phyloP scores from a whole-genome alignment of 441 rosid species.

The Erodium moschatum region DNA sequence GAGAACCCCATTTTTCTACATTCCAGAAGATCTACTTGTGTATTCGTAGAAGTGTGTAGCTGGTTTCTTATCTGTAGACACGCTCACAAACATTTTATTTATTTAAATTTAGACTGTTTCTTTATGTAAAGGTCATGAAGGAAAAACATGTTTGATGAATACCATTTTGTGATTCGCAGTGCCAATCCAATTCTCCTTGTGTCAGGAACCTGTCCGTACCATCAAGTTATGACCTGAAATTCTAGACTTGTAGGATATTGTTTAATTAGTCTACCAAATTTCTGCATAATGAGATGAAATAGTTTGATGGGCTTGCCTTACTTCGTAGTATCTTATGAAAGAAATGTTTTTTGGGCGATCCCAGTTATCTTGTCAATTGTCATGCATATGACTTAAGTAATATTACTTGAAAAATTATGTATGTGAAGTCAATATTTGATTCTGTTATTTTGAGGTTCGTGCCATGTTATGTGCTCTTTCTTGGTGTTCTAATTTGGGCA shows the following conservation, averaged over 20 bases:
- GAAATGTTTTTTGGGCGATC: background rate
- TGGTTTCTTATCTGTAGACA: background rate
- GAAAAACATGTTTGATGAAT: background rate
- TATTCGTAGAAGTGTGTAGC: background rate
- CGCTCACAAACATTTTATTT: background rate
- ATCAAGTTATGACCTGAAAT: background rate
- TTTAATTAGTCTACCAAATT: background rate
- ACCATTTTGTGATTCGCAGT: background rate
- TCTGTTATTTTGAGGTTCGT: background rate
- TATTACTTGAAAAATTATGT: background rate
- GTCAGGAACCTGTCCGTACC: background rate
- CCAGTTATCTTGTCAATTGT: background rate
- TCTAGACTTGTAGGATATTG: background rate
- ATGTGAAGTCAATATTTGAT: background rate
- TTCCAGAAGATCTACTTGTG: background rate
- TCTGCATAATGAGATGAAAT: constrained; percentile 2
- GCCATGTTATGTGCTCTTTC: constrained; percentile 5
- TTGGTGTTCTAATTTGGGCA: constrained; percentile 3
- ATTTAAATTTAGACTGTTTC: background rate
- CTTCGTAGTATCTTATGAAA: background rate
- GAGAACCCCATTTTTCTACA: background rate
- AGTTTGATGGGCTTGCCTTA: background rate
- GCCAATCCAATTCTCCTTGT: background rate
- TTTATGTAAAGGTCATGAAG: background rate
- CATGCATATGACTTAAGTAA: background rate